Evolutionary conservation across 1,284 basidiomycete species (phyloP).

Genomic region (Cystobasidium sp.): DNA sequence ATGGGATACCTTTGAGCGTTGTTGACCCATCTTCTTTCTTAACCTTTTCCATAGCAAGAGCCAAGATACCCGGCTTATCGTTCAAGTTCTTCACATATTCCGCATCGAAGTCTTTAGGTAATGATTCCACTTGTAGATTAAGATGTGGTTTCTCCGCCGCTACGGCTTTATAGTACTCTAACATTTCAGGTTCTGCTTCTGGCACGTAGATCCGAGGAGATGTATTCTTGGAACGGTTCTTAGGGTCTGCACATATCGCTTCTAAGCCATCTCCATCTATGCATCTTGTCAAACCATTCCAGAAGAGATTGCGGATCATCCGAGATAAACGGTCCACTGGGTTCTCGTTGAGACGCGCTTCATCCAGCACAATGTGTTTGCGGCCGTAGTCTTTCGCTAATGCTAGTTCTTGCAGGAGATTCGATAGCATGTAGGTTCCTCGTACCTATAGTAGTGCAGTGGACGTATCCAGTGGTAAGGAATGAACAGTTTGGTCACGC

Average conservation of each 20-base stretch:
- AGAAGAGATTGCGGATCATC: constrained; percentile 98
- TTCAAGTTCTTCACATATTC: constrained; percentile 90
- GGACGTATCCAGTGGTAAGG: constrained; percentile 28
- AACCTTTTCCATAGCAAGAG: constrained; percentile 92
- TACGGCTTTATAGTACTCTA: constrained; percentile 77
- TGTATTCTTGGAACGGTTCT: constrained; percentile 76
- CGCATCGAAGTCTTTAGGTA: constrained; percentile 83
- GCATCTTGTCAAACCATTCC: constrained; percentile 93
- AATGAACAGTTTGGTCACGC: not conserved
- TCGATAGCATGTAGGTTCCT: constrained; percentile 98
- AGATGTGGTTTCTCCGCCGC: constrained; percentile 65
- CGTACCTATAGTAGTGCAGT: constrained; percentile 60
- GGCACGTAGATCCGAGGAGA: constrained; percentile 90
- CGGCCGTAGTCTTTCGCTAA: constrained; percentile 93
- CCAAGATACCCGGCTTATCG: constrained; percentile 88
- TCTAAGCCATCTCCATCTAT: constrained; percentile 97
- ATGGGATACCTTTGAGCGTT: constrained; percentile 89
- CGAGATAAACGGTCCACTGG: constrained; percentile 94
- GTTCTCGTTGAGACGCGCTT: constrained; percentile 92
- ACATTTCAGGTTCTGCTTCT: constrained; percentile 87
- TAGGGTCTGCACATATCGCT: constrained; percentile 94
- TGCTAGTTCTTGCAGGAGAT: constrained; percentile 96
- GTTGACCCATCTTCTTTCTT: constrained; percentile 69
- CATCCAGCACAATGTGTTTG: constrained; percentile 96
- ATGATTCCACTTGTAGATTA: constrained; percentile 84